Conservation (phyloP, 2,329 filamentous ascomycete species). For the Lachnellula subtilissima region DNA sequence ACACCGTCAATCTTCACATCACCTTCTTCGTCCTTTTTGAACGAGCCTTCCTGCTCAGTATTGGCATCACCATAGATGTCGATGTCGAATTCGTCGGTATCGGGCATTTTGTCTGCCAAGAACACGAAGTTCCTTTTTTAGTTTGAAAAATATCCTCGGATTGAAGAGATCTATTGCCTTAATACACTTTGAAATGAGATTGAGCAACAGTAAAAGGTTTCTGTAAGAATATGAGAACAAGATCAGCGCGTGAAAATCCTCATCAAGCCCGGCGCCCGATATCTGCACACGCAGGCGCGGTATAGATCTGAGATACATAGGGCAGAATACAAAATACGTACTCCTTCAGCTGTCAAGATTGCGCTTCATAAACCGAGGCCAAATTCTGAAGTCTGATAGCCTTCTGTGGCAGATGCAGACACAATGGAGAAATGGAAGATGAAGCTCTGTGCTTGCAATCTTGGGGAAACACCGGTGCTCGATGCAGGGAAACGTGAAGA, state of each 20-base stretch:
- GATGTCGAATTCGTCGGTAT: conserved; percentile 64
- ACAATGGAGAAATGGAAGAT: conserved; percentile 46
- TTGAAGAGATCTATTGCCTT: conserved; percentile 24
- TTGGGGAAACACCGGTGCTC: conserved; percentile 21
- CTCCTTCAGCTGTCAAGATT: conserved; percentile 28
- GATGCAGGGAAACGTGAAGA: conserved; percentile 23
- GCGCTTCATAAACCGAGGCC: conserved; percentile 27
- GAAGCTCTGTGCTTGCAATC: conserved; percentile 62
- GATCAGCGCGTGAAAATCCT: conserved; percentile 32
- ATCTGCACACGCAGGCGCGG: conserved; percentile 14
- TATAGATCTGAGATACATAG: conserved; percentile 29
- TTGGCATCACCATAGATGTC: conserved; percentile 63
- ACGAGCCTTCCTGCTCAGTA: conserved; percentile 39
- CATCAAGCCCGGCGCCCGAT: conserved; percentile 4
- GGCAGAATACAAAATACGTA: conserved; percentile 35
- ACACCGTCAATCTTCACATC: conserved; percentile 35
- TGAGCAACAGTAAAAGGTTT: conserved; percentile 25
- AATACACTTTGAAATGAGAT: conserved; percentile 22
- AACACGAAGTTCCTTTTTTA: conserved; percentile 12
- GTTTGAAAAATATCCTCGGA: conserved; percentile 3
- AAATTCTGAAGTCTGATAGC: conserved; percentile 32
- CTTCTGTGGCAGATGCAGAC: conserved; percentile 32
- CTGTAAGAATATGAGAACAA: conserved; percentile 26
- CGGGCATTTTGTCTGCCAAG: conserved; percentile 47
- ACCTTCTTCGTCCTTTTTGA: conserved; percentile 34